Evolutionary conservation across 305 asterid genomes (phyloP).

Genomic region (Petunia hybrid): DNA sequence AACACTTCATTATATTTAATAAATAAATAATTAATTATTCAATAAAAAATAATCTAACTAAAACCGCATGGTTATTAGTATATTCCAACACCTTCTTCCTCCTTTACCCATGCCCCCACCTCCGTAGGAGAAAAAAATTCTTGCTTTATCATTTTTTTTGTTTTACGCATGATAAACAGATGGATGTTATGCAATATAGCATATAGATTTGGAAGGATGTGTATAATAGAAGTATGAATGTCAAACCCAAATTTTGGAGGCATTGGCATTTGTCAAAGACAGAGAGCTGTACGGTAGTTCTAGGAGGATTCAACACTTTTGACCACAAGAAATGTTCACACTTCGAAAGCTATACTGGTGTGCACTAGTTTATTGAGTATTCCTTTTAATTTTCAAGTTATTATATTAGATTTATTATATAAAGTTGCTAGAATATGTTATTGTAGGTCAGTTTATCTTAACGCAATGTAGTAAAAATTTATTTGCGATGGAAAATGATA

Average conservation of each 20-base stretch:
- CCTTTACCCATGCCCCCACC: too few species aligned
- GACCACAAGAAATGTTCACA: constrained; percentile 40
- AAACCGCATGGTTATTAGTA: too few species aligned
- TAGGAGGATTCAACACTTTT: constrained; percentile 43
- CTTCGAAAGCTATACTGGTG: neutral
- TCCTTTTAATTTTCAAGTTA: neutral
- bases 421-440: too few species aligned
- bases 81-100: too few species aligned
- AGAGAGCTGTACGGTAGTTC: constrained; percentile 31
- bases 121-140: neutral
- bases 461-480: too few species aligned
- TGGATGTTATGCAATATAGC: neutral
- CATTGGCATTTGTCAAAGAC: constrained; percentile 36
- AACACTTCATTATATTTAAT: too few species aligned
- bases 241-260: constrained; percentile 33
- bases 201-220: constrained; percentile 4
- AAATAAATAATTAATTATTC: too few species aligned
- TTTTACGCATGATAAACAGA: constrained; percentile 13
- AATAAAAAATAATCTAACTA: too few species aligned
- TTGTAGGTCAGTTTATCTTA: too few species aligned
- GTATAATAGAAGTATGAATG: neutral
- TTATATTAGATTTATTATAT: too few species aligned
- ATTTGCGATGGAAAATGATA: too few species aligned
- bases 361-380: neutral
- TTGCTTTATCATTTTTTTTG: neutral